These are phyloP conservation scores for Hirschioporus abietinus DNA, from an alignment of 768 basidiomycete genomes.

Conservation along the genomic window DNA sequence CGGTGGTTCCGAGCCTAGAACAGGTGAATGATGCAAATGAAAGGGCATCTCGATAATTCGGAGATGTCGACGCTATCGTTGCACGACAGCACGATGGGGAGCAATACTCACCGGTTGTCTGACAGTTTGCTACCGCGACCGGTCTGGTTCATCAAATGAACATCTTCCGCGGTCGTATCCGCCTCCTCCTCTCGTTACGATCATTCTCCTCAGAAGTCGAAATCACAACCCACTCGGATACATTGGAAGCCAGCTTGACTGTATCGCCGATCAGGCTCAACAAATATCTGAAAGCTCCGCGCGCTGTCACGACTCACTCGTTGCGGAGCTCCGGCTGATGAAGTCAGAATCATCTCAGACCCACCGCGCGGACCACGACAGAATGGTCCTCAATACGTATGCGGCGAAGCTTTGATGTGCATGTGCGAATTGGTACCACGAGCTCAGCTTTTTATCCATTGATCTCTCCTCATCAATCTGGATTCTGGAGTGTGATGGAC, in stretches of 20 bases:
- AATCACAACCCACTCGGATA: not conserved
- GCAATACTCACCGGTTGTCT: not conserved
- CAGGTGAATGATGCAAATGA: not conserved
- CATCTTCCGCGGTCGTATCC: not conserved
- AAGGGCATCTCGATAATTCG: not conserved
- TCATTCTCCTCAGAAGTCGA: not conserved
- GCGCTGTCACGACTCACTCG: not conserved
- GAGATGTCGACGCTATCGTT: not conserved
- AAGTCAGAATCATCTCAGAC: not conserved
- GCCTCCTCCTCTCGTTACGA: not conserved
- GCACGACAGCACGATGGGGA: not conserved
- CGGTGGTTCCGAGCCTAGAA: not conserved
- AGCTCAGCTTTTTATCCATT: not conserved
- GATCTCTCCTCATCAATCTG: not conserved
- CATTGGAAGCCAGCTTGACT: not conserved
- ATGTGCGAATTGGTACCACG: not conserved
- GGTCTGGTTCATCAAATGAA: not conserved
- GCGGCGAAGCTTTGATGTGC: not conserved
- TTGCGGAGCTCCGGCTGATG: not conserved
- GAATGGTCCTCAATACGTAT: not conserved
- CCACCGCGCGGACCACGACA: not conserved
- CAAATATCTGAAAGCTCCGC: not conserved
- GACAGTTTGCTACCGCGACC: not conserved
- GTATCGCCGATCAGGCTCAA: not conserved
- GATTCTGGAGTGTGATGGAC: not conserved